These are phyloP conservation scores for Saccharum hybrid DNA, from an alignment of 202 grass and related monocot species.

Conservation along the genomic window DNA sequence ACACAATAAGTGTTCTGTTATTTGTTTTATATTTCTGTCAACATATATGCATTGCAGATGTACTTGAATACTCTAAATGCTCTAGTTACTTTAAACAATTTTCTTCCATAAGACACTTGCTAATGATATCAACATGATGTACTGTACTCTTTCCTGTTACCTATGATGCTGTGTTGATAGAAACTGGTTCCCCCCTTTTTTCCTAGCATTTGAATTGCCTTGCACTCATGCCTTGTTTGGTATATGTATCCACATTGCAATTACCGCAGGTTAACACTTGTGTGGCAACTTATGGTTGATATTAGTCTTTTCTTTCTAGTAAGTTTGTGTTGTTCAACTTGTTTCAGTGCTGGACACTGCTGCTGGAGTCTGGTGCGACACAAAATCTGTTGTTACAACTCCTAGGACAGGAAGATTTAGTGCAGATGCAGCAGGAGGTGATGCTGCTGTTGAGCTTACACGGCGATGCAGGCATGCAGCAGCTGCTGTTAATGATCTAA, in stretches of 20 bases:
- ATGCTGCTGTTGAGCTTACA: conserved; percentile 91
- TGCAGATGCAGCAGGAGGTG: conserved; percentile 92
- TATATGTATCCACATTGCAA: conserved; percentile 2
- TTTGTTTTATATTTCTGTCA: conserved; percentile 20
- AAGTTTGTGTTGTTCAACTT: conserved; percentile 34
- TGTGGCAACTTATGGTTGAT: not conserved
- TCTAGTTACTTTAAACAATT: conserved; percentile 23
- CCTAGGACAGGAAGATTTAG: conserved; percentile 88
- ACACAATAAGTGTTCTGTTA: conserved; percentile 1
- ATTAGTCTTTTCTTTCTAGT: conserved; percentile 22
- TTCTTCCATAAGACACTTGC: conserved; percentile 11
- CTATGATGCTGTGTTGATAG: conserved; percentile 19
- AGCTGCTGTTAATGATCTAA: conserved; percentile 88
- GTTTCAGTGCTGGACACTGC: conserved; percentile 92
- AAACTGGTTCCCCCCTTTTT: conserved; percentile 1
- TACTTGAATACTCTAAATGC: conserved; percentile 33
- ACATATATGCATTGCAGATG: conserved; percentile 6
- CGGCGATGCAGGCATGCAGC: conserved; percentile 93
- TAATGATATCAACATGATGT: conserved; percentile 26
- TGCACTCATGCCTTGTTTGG: conserved; percentile 26
- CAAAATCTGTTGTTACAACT: conserved; percentile 88
- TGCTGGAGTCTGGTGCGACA: conserved; percentile 99
- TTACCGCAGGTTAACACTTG: conserved; percentile 18
- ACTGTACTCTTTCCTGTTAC: conserved; percentile 10
- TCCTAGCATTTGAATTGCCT: not conserved